These are phyloP conservation scores for Colletotrichum siamense DNA, from an alignment of 2,329 filamentous ascomycete genomes.

Conservation along the genomic window DNA sequence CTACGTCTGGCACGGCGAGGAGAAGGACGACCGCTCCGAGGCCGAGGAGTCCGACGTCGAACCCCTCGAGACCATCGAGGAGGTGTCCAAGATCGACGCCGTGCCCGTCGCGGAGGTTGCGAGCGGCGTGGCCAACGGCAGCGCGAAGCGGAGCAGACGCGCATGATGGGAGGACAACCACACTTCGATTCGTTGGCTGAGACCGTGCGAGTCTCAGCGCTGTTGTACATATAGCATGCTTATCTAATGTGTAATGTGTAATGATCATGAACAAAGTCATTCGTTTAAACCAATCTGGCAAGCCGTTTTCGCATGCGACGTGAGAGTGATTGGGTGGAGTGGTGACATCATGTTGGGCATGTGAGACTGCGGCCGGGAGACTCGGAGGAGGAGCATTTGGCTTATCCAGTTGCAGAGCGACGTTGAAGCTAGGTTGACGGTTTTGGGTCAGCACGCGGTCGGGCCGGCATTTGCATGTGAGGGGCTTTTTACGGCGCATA, in stretches of 20 bases:
- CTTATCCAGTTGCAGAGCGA: background rate
- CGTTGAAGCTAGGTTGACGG: background rate
- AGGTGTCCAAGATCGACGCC: conserved; percentile 9
- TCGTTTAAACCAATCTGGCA: background rate
- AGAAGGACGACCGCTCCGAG: conserved; percentile 62
- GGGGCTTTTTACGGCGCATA: background rate
- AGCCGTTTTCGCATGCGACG: background rate
- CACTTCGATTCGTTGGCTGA: background rate
- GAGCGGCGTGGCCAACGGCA: background rate
- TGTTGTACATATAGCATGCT: background rate
- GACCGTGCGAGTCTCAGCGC: background rate
- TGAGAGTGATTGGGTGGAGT: background rate
- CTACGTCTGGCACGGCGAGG: conserved; percentile 53
- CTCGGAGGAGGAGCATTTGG: background rate
- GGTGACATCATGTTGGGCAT: background rate
- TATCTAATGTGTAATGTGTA: conserved; percentile 13
- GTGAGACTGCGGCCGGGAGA: background rate
- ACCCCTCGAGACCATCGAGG: conserved; percentile 18
- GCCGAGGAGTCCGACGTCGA: conserved; percentile 56
- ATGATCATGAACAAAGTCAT: conserved; percentile 6
- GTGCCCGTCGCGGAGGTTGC: conserved; percentile 2
- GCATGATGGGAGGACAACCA: background rate
- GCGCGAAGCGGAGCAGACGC: conserved; percentile 5
- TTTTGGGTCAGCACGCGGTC: background rate
- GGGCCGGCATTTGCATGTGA: background rate